These are phyloP conservation scores for Teratosphaeria nubilosa DNA, from an alignment of 2,329 filamentous ascomycete genomes.

Conservation along the genomic window DNA sequence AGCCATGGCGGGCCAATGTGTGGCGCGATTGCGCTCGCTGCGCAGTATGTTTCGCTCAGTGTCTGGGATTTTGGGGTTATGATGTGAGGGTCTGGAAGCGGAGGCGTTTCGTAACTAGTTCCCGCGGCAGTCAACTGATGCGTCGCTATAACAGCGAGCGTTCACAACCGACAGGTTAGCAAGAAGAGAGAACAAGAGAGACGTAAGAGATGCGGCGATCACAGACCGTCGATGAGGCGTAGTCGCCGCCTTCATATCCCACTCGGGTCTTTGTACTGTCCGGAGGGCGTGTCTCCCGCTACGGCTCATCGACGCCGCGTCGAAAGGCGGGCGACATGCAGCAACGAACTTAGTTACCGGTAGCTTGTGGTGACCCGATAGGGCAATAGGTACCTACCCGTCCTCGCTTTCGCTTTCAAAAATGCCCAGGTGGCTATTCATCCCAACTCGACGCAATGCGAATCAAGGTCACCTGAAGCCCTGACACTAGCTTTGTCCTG, in stretches of 20 bases:
- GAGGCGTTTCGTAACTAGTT: too few relatives aligned
- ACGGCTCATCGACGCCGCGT: background rate
- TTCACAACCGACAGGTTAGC: background rate
- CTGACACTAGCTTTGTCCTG: too few relatives aligned
- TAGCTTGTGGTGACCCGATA: background rate
- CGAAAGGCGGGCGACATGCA: background rate
- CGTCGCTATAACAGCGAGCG: background rate
- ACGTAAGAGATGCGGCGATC: background rate
- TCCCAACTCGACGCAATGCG: too few relatives aligned
- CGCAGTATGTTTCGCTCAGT: background rate
- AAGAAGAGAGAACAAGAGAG: background rate
- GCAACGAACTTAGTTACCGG: background rate
- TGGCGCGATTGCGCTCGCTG: background rate
- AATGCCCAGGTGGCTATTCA: too few relatives aligned
- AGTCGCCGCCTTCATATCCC: background rate
- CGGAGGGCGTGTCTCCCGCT: background rate
- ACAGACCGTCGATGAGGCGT: background rate
- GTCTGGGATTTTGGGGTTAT: background rate
- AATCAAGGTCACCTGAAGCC: too few relatives aligned
- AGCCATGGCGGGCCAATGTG: slow-evolving; percentile 6
- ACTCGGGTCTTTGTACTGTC: background rate
- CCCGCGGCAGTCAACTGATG: too few relatives aligned
- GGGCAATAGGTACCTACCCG: background rate
- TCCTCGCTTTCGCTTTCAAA: background rate
- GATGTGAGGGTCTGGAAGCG: too few relatives aligned